Evolutionary conservation across 805 yeast genomes (phyloP).

Genomic region (Kodamaea neixiangensis): DNA sequence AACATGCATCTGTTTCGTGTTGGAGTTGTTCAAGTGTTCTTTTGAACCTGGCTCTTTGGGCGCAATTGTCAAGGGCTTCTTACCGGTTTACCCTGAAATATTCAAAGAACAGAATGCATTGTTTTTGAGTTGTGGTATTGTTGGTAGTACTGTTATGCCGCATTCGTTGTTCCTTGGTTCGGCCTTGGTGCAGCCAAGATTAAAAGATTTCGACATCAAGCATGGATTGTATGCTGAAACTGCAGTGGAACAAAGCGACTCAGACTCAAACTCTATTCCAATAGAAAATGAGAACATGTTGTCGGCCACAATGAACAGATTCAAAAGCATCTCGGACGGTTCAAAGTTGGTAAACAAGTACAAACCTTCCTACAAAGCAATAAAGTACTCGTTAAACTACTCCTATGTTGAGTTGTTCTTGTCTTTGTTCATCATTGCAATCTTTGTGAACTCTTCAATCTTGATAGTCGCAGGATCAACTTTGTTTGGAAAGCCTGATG

Average conservation of each 20-base stretch:
- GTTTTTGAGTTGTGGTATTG: slow-evolving; percentile 46
- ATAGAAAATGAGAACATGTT: slow-evolving; percentile 11
- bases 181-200: slow-evolving; percentile 45
- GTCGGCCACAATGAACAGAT: slow-evolving; percentile 19
- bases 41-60: slow-evolving; percentile 54
- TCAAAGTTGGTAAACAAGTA: slow-evolving; percentile 33
- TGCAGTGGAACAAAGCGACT: slow-evolving; percentile 12
- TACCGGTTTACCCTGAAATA: slow-evolving; percentile 50
- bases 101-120: slow-evolving; percentile 40
- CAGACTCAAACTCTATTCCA: slow-evolving; percentile 1
- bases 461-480: slow-evolving; percentile 48
- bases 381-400: slow-evolving; percentile 41
- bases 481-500: slow-evolving; percentile 44
- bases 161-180: slow-evolving; percentile 47
- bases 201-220: slow-evolving; percentile 42
- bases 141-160: slow-evolving; percentile 51
- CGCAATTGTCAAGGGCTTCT: slow-evolving; percentile 62
- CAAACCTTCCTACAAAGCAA: slow-evolving; percentile 44
- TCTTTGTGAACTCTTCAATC: slow-evolving; percentile 47
- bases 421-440: slow-evolving; percentile 44
- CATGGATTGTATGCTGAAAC: slow-evolving; percentile 25
- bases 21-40: slow-evolving; percentile 59
- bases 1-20: slow-evolving; percentile 73
- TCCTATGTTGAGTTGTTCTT: slow-evolving; percentile 42
- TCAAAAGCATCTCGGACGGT: slow-evolving; percentile 30